A percentile compares a stretch with the other conserved stretches of the same genome.
These are phyloP conservation scores for Globisporangium spinosum DNA, from an alignment of 352 stramenopile species.

Conservation along the genomic window DNA sequence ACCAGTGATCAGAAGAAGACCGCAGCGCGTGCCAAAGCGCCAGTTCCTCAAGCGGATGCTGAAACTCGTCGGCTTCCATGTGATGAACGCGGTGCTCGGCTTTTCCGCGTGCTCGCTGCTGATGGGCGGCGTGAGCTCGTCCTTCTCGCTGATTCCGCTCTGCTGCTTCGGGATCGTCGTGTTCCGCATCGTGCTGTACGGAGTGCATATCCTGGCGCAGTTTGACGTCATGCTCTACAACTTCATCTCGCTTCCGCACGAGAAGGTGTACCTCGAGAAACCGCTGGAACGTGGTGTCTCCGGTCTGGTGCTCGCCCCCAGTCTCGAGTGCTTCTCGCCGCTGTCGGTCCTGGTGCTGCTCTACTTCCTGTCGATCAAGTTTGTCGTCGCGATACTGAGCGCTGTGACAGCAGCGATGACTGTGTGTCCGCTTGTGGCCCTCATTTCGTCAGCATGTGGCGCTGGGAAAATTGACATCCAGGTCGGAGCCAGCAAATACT, in stretches of 20 bases:
- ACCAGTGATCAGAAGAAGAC: not conserved
- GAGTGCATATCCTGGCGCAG: constrained; percentile 42
- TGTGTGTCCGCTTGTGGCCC: constrained; percentile 27
- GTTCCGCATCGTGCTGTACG: constrained; percentile 59
- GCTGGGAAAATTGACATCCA: constrained; percentile 18
- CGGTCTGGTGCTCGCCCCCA: constrained; percentile 31
- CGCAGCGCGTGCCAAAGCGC: not conserved
- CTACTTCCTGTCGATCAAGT: constrained; percentile 65
- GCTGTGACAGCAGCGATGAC: constrained; percentile 28
- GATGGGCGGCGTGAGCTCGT: constrained; percentile 42
- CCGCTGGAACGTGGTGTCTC: not conserved
- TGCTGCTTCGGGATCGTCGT: constrained; percentile 63
- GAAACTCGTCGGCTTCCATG: constrained; percentile 37
- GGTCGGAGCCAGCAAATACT: constrained; percentile 20
- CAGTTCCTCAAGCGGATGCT: constrained; percentile 5
- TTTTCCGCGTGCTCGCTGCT: constrained; percentile 46
- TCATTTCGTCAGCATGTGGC: constrained; percentile 17
- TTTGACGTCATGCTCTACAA: constrained; percentile 65
- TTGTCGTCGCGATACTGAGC: constrained; percentile 41
- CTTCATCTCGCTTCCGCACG: constrained; percentile 32
- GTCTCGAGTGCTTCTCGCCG: constrained; percentile 50
- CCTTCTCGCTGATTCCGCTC: constrained; percentile 49
- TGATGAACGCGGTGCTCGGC: constrained; percentile 57
- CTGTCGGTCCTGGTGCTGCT: constrained; percentile 62
- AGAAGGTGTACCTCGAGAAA: constrained; percentile 11